Base-by-base conservation (phyloP, 2,329 filamentous ascomycete genomes). In the Paecilomyces sp. region DNA sequence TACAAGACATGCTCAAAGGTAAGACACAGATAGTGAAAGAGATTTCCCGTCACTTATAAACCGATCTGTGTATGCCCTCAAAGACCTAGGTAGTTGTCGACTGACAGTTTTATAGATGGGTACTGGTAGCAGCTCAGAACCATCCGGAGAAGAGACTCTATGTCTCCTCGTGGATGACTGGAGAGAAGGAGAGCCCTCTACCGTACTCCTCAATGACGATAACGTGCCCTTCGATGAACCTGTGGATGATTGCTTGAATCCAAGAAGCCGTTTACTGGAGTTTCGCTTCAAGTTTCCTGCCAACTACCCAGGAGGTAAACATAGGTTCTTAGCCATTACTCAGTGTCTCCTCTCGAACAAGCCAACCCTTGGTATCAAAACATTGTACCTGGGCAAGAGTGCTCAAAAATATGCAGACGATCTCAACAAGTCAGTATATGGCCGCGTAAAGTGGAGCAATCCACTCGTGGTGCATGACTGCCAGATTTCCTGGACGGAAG, bases 371-470 rank as follows among this genome's bases (percentile, higher is more conserved):
- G 58, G 58, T 2, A 59, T 59, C 41, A 34, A 24, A 9, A 22
- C 3, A 11, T 52, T 59, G n/a, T 57, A 50, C 41, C 24, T 53
- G 15, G 54, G 47, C 7, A 28, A 53, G 33, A 18, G 28, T 7
- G 58, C 36, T 22, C 28, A 31, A 36, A 22, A n/a, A 2, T 59
- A 34, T 18, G 33, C 57, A 36, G 41, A 41, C 12, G 13, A n/a
- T 7, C 33, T 55, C 22, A 55, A 47, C 3, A 53, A 58, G 12
- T 53, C 51, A 25, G 57, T 47, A 34, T 15, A 30, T 12, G 55
- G 41, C n/a, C 54, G 54, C n/a, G n/a, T 52, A 25, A 55, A 59
- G 30, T 59, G 54, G 56, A 58, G 54, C n/a, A 34, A 60, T 22
- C 22, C 53, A 3, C 13, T 55, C 24, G 28, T 36, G 18, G 56